Percentiles rank a stretch among this genome's conserved stretches.
Conservation (phyloP, 2,329 filamentous ascomycete genomes). For the Aspergillus hiratsukae region DNA sequence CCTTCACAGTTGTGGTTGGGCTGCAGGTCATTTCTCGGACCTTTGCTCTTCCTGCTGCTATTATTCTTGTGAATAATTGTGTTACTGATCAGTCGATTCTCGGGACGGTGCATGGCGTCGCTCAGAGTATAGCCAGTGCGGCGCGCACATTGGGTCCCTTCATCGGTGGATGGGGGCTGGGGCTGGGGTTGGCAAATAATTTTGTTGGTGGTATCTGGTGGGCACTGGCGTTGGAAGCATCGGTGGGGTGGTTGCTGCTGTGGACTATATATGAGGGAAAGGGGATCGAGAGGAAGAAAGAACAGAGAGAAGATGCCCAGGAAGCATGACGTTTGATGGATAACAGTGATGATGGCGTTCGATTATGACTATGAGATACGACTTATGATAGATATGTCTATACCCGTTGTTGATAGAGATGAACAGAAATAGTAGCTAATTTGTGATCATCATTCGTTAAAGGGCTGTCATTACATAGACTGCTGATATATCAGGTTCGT, state of each 20-base stretch:
- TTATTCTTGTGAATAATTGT: slow-evolving; percentile 59
- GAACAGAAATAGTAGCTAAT: background rate
- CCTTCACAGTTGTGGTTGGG: slow-evolving; percentile 59
- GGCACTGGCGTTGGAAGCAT: slow-evolving; percentile 51
- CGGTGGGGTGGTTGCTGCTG: slow-evolving; percentile 54
- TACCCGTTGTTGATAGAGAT: background rate
- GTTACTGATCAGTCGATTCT: slow-evolving; percentile 54
- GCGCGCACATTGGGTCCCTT: slow-evolving; percentile 55
- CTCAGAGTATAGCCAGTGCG: slow-evolving; percentile 51
- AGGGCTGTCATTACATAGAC: background rate
- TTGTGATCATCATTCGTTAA: background rate
- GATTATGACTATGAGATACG: background rate
- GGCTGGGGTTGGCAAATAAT: slow-evolving; percentile 50
- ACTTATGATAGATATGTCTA: background rate
- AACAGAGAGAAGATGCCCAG: slow-evolving; percentile 12
- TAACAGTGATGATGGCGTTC: background rate
- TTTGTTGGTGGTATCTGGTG: slow-evolving; percentile 57
- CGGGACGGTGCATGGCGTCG: slow-evolving; percentile 57
- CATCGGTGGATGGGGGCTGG: slow-evolving; percentile 51
- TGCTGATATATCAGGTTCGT: background rate
- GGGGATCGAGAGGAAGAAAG: slow-evolving; percentile 51
- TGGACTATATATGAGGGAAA: slow-evolving; percentile 62
- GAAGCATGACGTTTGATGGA: slow-evolving; percentile 4
- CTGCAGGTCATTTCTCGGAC: slow-evolving; percentile 70
- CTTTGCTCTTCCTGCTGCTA: slow-evolving; percentile 57